Evolutionary conservation across 2,329 filamentous ascomycete genomes (phyloP), one percentile per base, ranked within the genome.

Genomic region (Didymella sp.): DNA sequence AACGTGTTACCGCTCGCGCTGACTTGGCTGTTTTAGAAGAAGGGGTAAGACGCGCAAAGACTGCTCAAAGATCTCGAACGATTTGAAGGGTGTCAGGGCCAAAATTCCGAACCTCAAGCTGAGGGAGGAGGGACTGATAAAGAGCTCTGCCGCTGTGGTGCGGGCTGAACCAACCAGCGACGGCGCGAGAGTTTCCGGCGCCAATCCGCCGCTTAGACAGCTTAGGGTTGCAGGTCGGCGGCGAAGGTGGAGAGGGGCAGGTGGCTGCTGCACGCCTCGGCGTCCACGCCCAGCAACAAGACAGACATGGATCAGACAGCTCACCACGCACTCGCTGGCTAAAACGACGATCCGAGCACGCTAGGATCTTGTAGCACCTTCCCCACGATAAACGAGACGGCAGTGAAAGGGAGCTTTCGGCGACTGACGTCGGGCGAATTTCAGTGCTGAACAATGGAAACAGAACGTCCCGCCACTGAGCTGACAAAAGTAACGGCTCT

Each of bases 331-430:
- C 35, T 56, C 42, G 56, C 40, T 54, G 59, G 50, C 48, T 50
- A 54, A 33, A 28, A 46, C 57, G 48, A 46, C 53, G 45, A 61
- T 66, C 57, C 42, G 33, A 58, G 46, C 49, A 53, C 64, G 60
- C 61, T 66, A 63, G 53, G 51, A 68, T 66, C 63, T 61, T 50
- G 65, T 63, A 59, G 56, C 55, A 65, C 62, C 53, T 45, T 52
- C 52, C 60, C 48, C 56, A 52, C 63, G 66, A 66, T 68, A 60
- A 59, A 62, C 63, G 63, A 68, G 56, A 49, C 53, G 58, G 38
- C 41, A 25, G 21, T 59, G 55, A 56, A 52, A 57, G 37, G 28
- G 38, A 47, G 30, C 44, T 43, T 51, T 40, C 52, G 53, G 56
- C 45, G 56, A 58, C 40, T 54, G 47, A 55, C 56, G 50, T 50